Evolutionary conservation across 139 green algal genomes (phyloP).

Genomic region (Chlamydomonas sphaeroides): DNA sequence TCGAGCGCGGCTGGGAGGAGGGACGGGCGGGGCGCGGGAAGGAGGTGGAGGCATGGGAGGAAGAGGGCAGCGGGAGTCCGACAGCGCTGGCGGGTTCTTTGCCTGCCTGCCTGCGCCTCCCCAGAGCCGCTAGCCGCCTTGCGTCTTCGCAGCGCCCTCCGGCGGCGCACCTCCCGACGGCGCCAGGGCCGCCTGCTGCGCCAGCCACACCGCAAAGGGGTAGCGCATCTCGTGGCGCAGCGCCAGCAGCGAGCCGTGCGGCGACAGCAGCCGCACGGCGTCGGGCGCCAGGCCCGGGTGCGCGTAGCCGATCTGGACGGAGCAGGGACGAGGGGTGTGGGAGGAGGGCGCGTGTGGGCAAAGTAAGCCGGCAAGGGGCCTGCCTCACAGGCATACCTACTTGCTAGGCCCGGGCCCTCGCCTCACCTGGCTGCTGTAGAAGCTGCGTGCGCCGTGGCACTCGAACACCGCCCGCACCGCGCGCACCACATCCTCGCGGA

Average conservation of each 20-base stretch:
- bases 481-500: constrained; percentile 56
- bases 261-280: constrained; percentile 58
- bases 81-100: too few species aligned
- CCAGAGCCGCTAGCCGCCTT: too few species aligned
- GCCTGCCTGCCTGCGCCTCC: too few species aligned
- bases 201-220: constrained; percentile 78
- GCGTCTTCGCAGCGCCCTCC: too few species aligned
- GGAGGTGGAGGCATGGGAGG: too few species aligned
- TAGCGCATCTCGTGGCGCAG: constrained; percentile 74
- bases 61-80: too few species aligned
- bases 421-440: constrained; percentile 60
- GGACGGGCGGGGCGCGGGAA: not conserved
- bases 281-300: constrained; percentile 45
- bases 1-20: constrained; percentile 43
- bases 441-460: constrained; percentile 65
- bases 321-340: too few species aligned
- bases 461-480: constrained; percentile 55
- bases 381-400: too few species aligned
- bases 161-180: constrained; percentile 3
- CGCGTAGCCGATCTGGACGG: constrained; percentile 45
- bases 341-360: too few species aligned
- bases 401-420: too few species aligned
- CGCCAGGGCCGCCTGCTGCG: constrained; percentile 51
- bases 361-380: too few species aligned
- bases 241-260: constrained; percentile 53